Base-by-base conservation (phyloP, 2,329 filamentous ascomycete genomes). In the Tolypocladium sp. region DNA sequence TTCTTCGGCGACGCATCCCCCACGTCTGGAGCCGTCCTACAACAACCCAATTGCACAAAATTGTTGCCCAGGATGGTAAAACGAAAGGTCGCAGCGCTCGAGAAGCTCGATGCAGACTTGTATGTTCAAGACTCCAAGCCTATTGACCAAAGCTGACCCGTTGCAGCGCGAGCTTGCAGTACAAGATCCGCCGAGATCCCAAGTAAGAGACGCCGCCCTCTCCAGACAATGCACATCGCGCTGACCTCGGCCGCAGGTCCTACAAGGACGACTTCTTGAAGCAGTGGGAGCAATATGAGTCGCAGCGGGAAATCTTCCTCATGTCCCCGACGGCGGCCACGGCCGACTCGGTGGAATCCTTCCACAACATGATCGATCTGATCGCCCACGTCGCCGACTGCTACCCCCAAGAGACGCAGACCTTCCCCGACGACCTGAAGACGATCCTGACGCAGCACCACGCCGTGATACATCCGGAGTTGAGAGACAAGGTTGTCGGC, bases 51-150 rank as follows among this genome's bases (percentile, higher is more conserved):
- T 49, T 49, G 22, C 33, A 17, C 22, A 33, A 15, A 38, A 5
- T 25, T 17, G 20, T 52, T 20, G 57, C 56, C 44, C 66, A 74
- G 62, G 52, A 94, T 91, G 86, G 90, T 86, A 61, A 96, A 96
- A 77, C 84, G 92, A 73, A 95, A 94, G 78, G 83, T 96, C 60
- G 91, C 90, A 59, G 92, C 92, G 62, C 86, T 97, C 74, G 92
- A 97, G 77, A 97, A 97, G 82, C 86, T 96, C 66, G 92, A 97
- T 71, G 92, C 92, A 40, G 91, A 96, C 75, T 79, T 95, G 82
- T 89, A 73, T 63, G 84, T 71, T 22, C 15, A 30, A 2, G 15
- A 9, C 35, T 4, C 15, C 13, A 8, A 22, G 6, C 15, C 12
- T 17, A 15, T 65, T n/a, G 10, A 12, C 27, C 20, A 9, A 35